Percentiles rank a stretch among this genome's conserved stretches.
These are phyloP conservation scores for Scorias spongiosa DNA, from an alignment of 2,329 filamentous ascomycete species.

Conservation along the genomic window DNA sequence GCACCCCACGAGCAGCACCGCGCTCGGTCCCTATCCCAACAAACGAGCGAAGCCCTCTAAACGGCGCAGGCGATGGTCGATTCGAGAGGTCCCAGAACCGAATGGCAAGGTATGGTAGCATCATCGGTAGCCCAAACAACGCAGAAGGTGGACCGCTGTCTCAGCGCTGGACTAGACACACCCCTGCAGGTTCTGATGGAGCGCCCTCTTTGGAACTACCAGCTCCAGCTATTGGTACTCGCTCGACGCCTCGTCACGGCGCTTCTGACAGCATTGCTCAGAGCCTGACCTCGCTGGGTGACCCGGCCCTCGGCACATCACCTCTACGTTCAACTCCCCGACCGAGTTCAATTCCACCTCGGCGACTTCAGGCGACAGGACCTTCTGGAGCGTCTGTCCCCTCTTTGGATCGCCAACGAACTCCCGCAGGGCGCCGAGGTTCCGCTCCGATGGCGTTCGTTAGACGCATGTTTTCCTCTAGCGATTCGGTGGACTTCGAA, in stretches of 20 bases:
- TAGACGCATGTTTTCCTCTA: constrained; percentile 11
- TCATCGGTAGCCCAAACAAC: constrained; percentile 36
- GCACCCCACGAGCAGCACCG: background rate
- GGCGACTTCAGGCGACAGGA: no score
- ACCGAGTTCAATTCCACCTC: no score
- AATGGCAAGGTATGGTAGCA: constrained; percentile 47
- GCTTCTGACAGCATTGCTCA: background rate
- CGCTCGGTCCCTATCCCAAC: constrained; percentile 4
- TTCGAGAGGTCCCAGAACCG: constrained; percentile 5
- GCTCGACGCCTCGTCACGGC: background rate
- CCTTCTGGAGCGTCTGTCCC: no score
- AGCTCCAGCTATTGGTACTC: constrained; percentile 41
- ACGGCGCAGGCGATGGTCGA: constrained; percentile 1
- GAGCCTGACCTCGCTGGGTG: background rate
- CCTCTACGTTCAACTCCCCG: no score
- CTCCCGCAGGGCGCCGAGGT: no score
- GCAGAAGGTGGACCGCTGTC: no score
- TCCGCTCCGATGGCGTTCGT: constrained; percentile 7
- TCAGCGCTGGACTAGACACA: background rate
- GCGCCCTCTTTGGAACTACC: constrained; percentile 42
- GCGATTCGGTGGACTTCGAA: constrained; percentile 12
- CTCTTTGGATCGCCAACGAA: no score
- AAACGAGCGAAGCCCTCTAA: constrained; percentile 18
- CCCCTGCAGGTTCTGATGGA: background rate
- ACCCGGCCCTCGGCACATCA: background rate